These are phyloP conservation scores for Recurvomyces mirabilis DNA, from an alignment of 495 filamentous ascomycete species.

Conservation along the genomic window DNA sequence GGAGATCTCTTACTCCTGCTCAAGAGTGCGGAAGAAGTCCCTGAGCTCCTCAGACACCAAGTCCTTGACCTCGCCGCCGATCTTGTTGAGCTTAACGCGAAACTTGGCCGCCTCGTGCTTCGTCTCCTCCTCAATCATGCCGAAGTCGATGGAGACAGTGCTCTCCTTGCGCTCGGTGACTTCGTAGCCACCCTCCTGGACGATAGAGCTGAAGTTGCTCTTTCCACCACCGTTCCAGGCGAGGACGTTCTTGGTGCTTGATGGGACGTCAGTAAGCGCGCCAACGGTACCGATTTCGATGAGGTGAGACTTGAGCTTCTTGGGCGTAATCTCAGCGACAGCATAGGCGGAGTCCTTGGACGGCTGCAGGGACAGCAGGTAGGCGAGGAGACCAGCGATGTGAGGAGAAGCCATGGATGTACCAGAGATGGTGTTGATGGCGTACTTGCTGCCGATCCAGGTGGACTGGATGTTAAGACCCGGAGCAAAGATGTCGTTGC, in stretches of 20 bases:
- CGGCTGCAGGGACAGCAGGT: constrained; percentile 94
- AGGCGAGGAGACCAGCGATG: constrained; percentile 89
- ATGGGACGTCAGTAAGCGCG: constrained; percentile 72
- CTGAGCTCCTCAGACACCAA: constrained; percentile 53
- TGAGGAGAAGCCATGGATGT: constrained; percentile 99
- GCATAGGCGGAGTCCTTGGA: constrained; percentile 77
- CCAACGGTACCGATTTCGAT: constrained; percentile 72
- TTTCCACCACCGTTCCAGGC: constrained; percentile 98
- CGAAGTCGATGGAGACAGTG: constrained; percentile 23
- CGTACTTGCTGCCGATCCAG: constrained; percentile 92
- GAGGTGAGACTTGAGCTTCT: constrained; percentile 83
- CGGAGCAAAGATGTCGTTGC: constrained; percentile 98
- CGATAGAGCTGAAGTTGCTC: constrained; percentile 78
- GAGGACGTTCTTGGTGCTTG: constrained; percentile 75
- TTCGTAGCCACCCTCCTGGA: constrained; percentile 53
- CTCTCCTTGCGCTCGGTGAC: constrained; percentile 15
- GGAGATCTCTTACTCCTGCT: not conserved
- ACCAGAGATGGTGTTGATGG: constrained; percentile 95
- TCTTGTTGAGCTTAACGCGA: constrained; percentile 16
- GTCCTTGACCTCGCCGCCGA: constrained; percentile 24
- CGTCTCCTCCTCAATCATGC: constrained; percentile 19
- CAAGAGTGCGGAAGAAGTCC: constrained; percentile 9
- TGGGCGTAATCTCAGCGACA: constrained; percentile 78
- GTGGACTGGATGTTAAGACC: constrained; percentile 94
- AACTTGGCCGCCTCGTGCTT: constrained; percentile 14